Percentiles rank a stretch among this genome's conserved stretches.
These are phyloP conservation scores for Quercus wislizeni DNA, from an alignment of 306 rosid species.

Conservation along the genomic window DNA sequence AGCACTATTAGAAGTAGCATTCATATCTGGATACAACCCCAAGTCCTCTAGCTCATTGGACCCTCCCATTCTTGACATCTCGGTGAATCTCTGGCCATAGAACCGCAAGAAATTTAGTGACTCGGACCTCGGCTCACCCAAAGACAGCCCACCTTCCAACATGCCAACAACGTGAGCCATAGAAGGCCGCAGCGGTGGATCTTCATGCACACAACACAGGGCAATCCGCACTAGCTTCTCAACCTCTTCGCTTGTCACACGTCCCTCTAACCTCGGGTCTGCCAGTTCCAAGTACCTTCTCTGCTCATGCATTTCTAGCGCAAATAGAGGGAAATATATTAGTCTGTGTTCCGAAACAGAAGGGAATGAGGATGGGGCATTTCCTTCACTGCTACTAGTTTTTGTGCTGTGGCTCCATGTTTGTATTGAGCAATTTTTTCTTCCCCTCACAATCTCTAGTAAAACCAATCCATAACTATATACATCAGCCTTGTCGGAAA, in stretches of 20 bases:
- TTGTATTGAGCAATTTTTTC: constrained; percentile 56
- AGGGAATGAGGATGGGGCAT: constrained; percentile 42
- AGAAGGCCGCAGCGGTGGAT: constrained; percentile 71
- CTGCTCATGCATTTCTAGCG: constrained; percentile 86
- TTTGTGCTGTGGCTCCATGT: constrained; percentile 59
- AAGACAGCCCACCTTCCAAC: constrained; percentile 75
- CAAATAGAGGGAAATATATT: constrained; percentile 77
- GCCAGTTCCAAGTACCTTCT: constrained; percentile 69
- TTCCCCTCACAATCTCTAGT: constrained; percentile 79
- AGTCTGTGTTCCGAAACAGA: constrained; percentile 34
- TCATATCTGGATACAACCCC: constrained; percentile 18
- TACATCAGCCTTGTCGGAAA: constrained; percentile 82
- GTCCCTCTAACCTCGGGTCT: constrained; percentile 68
- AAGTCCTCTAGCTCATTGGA: constrained; percentile 5
- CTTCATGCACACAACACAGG: constrained; percentile 88
- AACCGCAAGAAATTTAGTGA: constrained; percentile 72
- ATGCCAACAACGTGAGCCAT: constrained; percentile 71
- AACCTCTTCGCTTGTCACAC: constrained; percentile 57
- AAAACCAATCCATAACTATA: constrained; percentile 91
- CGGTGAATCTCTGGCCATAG: constrained; percentile 69
- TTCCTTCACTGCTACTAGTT: constrained; percentile 48
- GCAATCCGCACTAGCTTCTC: constrained; percentile 72
- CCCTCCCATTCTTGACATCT: constrained; percentile 53
- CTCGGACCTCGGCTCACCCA: constrained; percentile 63
- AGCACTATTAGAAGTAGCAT: constrained; percentile 26